These are phyloP conservation scores for Vigna unguiculata DNA, from an alignment of 306 rosid species.

Conservation along the genomic window DNA sequence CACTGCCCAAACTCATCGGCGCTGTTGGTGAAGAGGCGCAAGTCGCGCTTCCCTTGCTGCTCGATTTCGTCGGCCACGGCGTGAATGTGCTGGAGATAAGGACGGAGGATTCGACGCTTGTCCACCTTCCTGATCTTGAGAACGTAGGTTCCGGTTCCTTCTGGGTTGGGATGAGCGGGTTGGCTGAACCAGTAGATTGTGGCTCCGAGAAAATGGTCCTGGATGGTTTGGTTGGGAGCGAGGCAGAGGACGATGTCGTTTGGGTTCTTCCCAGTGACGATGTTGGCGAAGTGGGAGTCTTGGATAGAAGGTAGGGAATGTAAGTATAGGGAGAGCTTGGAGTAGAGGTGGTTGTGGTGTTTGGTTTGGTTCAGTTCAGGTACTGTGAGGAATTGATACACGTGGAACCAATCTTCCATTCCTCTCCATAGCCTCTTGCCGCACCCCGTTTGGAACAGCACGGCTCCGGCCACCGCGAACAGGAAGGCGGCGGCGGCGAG, in stretches of 20 bases:
- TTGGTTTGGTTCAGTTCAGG: constrained; percentile 67
- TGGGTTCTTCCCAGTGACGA: constrained; percentile 64
- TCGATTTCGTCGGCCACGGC: constrained; percentile 70
- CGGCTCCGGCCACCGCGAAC: constrained; percentile 33
- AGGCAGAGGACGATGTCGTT: constrained; percentile 69
- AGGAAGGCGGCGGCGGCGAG: background rate
- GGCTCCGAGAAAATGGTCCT: constrained; percentile 76
- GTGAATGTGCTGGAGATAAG: constrained; percentile 84
- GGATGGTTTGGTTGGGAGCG: constrained; percentile 60
- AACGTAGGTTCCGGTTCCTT: constrained; percentile 41
- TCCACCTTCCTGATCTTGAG: constrained; percentile 68
- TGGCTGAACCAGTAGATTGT: constrained; percentile 60
- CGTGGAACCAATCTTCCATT: constrained; percentile 63
- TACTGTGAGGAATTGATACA: constrained; percentile 71
- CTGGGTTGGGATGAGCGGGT: background rate
- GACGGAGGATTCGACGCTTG: constrained; percentile 73
- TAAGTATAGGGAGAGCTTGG: constrained; percentile 62
- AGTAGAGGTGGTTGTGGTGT: constrained; percentile 66
- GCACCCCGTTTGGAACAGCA: constrained; percentile 57
- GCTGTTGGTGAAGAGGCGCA: constrained; percentile 61
- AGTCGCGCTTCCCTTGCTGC: constrained; percentile 54
- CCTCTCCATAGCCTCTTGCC: constrained; percentile 61
- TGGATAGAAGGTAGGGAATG: constrained; percentile 70
- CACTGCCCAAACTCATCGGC: constrained; percentile 44
- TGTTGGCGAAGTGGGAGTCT: constrained; percentile 69